Evolutionary conservation across 2,329 filamentous ascomycete genomes (phyloP).

Genomic region (Exophiala xenobiotica): DNA sequence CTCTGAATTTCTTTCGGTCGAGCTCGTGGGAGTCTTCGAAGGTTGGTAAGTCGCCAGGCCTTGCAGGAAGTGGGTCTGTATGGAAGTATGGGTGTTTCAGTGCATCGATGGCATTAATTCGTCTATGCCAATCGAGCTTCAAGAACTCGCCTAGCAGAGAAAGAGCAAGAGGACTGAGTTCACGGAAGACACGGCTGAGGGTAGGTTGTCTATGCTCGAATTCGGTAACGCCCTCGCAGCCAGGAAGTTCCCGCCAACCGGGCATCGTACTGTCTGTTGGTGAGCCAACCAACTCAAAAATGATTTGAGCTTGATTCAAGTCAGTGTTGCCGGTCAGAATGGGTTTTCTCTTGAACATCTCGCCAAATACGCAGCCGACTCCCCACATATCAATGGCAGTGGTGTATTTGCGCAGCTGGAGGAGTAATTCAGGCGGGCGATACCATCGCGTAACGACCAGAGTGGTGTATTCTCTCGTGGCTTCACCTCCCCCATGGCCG

Average conservation of each 20-base stretch:
- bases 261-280: slow-evolving; percentile 92
- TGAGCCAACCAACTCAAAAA: slow-evolving; percentile 88
- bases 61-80: slow-evolving; percentile 72
- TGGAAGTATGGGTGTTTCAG: slow-evolving; percentile 90
- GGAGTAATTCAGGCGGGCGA: slow-evolving; percentile 83
- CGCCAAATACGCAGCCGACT: slow-evolving; percentile 96
- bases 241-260: slow-evolving; percentile 78
- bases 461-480: slow-evolving; percentile 88
- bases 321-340: slow-evolving; percentile 91
- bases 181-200: slow-evolving; percentile 70
- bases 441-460: slow-evolving; percentile 98
- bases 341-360: slow-evolving; percentile 93
- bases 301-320: slow-evolving; percentile 83
- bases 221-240: slow-evolving; percentile 69
- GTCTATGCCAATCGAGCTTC: slow-evolving; percentile 81
- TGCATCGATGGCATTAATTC: slow-evolving; percentile 92
- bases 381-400: slow-evolving; percentile 98
- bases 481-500: slow-evolving; percentile 78
- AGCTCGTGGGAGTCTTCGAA: slow-evolving; percentile 96
- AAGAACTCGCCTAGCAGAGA: slow-evolving; percentile 79
- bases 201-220: slow-evolving; percentile 64
- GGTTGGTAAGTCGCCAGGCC: slow-evolving; percentile 79
- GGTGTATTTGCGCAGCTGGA: slow-evolving; percentile 89
- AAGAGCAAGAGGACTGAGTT: slow-evolving; percentile 70
- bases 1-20: slow-evolving; percentile 87